Percentiles rank a stretch among this genome's conserved stretches.
phyloP scores from a whole-genome alignment of 495 filamentous ascomycete genomes.

The Neurospora tetrasperma region DNA sequence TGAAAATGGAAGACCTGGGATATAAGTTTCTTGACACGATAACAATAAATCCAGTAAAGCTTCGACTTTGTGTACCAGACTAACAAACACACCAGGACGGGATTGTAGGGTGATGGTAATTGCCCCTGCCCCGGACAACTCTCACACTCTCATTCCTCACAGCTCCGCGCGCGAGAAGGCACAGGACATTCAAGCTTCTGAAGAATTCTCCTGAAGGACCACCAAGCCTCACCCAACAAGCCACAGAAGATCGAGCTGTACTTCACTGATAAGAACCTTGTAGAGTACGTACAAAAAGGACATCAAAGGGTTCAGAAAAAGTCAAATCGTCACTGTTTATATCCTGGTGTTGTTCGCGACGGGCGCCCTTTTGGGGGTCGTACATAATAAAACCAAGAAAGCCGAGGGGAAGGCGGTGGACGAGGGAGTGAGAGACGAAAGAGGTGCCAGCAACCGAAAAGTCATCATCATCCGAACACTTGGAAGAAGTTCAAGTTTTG shows the following conservation, averaged over 20 bases:
- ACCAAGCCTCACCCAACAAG: neutral
- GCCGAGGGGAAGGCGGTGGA: neutral
- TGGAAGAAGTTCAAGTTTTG: neutral
- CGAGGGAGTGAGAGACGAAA: neutral
- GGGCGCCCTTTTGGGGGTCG: neutral
- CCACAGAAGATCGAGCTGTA: neutral
- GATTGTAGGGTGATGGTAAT: no score
- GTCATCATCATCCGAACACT: neutral
- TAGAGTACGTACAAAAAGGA: neutral
- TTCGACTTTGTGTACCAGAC: no score
- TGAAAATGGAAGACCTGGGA: no score
- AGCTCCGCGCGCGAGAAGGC: no score
- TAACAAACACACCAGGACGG: no score
- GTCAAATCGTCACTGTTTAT: neutral
- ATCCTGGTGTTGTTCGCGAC: neutral
- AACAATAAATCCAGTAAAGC: no score
- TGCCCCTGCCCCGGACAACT: no score
- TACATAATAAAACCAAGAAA: neutral
- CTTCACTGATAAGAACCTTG: neutral
- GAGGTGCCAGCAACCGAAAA: neutral
- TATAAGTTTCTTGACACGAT: no score
- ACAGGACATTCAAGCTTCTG: no score
- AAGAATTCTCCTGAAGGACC: no score
- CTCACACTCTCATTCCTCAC: no score
- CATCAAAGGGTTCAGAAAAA: neutral